Evolutionary conservation across 1,284 basidiomycete genomes (phyloP), one percentile per base, ranked within the genome.

Genomic region (Clitocybe nebularis): DNA sequence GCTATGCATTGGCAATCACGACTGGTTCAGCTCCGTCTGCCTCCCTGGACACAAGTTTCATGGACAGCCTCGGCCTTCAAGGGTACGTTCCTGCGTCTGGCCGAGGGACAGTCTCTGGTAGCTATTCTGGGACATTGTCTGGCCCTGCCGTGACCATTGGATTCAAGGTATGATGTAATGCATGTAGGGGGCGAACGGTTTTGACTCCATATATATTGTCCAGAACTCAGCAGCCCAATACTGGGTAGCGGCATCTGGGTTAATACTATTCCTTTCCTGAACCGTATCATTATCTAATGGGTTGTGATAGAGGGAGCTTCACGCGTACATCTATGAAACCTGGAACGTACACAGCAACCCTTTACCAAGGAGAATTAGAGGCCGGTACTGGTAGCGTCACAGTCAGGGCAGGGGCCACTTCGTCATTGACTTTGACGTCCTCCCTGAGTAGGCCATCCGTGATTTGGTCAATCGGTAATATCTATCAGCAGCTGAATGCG

Each of bases 301-400:
- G 13, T 11, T 13, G 16, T 33, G 19, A 13, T 44, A 68, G 66
- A 36, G 69, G 69, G 25, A 58, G 62, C 22, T 74, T 70, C 58
- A 66, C 62, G 5, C 63, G 68, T 22, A 66, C 66, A n/a, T 50
- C 61, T 43, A 70, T 74, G 63, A 74, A 72, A 44, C 71, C 73
- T n/a, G 72, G 73, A 7, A 67, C 64, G 14, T 69, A 68, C 43
- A 67, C 66, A 5, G 66, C 60, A n/a, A 71, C 68, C 2, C 56
- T 71, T 13, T 73, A 58, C 50, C 66, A 74, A 55, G 68, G 66
- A 28, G 69, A 75, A 52, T 56, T 73, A 7, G 69, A 69, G 48
- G 65, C 65, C 22, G 71, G 64, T 5, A 66, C 64, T 6, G 66
- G 64, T 7, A 61, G 56, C 28, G 71, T 73, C 21, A 61, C 60